Evolutionary conservation across 2,329 filamentous ascomycete genomes (phyloP), one percentile per base, ranked within the genome.

Genomic region (Fusarium longipes): DNA sequence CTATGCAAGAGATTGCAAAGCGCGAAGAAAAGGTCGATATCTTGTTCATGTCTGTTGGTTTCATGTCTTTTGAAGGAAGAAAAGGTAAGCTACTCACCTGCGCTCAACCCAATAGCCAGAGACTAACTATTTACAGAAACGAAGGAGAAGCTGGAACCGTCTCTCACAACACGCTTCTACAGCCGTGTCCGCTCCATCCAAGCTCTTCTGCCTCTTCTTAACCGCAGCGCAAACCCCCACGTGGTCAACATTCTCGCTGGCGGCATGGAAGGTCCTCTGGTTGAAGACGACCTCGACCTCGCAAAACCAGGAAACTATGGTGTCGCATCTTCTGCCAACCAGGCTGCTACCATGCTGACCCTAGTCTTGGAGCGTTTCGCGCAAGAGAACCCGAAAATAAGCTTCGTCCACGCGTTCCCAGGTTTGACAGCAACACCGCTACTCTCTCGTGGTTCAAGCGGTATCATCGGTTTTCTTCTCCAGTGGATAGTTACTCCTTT

Each of bases 151-250:
- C 77, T 91, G 1, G 82, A 87, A 42, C 80, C 81, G 14, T 80
- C 83, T 22, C 78, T 83, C 53, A 79, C 83, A 6, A 80, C 89
- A 9, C 81, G 81, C 39, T 88, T 84, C 75, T 89, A 89, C 76
- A 80, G 83, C 9, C 86, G 87, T 25, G 81, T 84, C 57, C 84
- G 85, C 40, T 86, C 88, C 70, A 81, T 85, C 15, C 63, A 82
- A 40, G 85, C 87, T 47, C 81, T 91, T 2, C 82, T 89, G 4
- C 87, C 88, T 0, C 79, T 84, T 0, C 80, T 91, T 1, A 50
- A 63, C 24, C 44, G 8, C 74, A 77, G 18, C 67, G 68, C 55
- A 11, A 79, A 83, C 3, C 74, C 80, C 0, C 83, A 86, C 3
- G 82, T 87, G 7, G 76, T 84, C 36, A 82, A 76, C 25, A 77